Percentiles rank a stretch among this genome's conserved stretches.
Conservation (phyloP, 257 asterid species). For the Phtheirospermum japonicum region DNA sequence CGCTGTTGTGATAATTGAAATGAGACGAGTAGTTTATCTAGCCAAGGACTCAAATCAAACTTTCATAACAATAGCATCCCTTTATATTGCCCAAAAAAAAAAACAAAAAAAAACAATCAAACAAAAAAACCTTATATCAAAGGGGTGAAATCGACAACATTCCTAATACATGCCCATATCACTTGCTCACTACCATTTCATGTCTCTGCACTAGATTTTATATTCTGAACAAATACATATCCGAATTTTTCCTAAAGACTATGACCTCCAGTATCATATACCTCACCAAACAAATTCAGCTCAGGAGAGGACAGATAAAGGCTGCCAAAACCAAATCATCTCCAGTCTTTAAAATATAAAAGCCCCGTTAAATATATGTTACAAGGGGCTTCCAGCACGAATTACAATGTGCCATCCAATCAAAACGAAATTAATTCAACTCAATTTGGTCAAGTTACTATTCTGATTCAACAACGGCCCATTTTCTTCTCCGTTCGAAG, state of each 20-base stretch:
- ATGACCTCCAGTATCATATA: too few relatives aligned
- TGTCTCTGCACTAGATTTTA: conserved; percentile 35
- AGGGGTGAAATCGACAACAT: conserved; percentile 31
- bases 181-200: conserved; percentile 19
- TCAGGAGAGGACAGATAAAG: conserved; percentile 24
- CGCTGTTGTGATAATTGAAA: too few relatives aligned
- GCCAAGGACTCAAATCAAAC: background rate
- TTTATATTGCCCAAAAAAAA: conserved; percentile 29
- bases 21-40: too few relatives aligned
- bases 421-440: conserved; percentile 20
- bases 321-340: conserved; percentile 29
- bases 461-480: conserved; percentile 35
- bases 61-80: conserved; percentile 23
- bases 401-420: background rate
- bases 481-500: conserved; percentile 45
- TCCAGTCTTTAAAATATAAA: conserved; percentile 19
- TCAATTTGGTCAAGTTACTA: conserved; percentile 14
- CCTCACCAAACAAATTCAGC: conserved; percentile 32
- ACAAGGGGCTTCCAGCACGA: conserved; percentile 40
- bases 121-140: background rate
- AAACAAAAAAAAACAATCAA: too few relatives aligned
- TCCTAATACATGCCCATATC: conserved; percentile 22
- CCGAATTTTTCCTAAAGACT: conserved; percentile 29
- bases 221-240: conserved; percentile 34
- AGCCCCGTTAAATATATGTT: conserved; percentile 41